Evolutionary conservation across 805 yeast genomes (phyloP), one percentile per base, ranked within the genome.

Genomic region (Groenewaldozyma tartarivorans): DNA sequence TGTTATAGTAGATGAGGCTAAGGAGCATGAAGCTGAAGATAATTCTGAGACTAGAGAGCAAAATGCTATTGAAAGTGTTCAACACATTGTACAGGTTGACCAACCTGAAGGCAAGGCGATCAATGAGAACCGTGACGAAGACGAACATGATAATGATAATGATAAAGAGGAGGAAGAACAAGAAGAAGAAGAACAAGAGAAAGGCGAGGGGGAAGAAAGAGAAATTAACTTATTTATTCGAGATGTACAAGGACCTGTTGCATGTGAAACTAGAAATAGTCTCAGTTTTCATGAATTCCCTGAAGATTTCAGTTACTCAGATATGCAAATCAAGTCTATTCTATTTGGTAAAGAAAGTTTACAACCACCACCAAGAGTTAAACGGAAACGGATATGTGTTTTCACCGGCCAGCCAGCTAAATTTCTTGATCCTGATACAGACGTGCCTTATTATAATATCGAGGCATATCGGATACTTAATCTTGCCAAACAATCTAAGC

Each of bases 371-470:
- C 43, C 44, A 4, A 40, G 36, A 5, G 43, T 54, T 5, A 32
- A 83, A 69, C 69, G 69, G 39, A 78, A 75, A 58, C 69, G 52
- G 72, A 76, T 60, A 61, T 69, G 52, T 81, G 95, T 68, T 20
- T 77, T 88, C 34, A 77, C 86, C 2, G 95, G 95, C 2, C 72
- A 72, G 38, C 79, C 77, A 36, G 94, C 92, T 15, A 72, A 76
- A 53, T 90, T 85, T 60, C 78, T 81, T 48, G 97, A 90, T 64
- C 97, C 97, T 0, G 70, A 75, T 29, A 77, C 81, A 21, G 95
- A 95, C 29, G 74, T 92, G 39, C 94, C 95, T 1, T 92, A 92
- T 61, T 72, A 79, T 38, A 80, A 79, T 48, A 82, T 86, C 46
- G 88, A 81, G 36, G 79, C 90, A n/a, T 86, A 79, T 57, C 77